Conservation (phyloP, 2,329 filamentous ascomycete species). For the Pseudogymnoascus sp. region DNA sequence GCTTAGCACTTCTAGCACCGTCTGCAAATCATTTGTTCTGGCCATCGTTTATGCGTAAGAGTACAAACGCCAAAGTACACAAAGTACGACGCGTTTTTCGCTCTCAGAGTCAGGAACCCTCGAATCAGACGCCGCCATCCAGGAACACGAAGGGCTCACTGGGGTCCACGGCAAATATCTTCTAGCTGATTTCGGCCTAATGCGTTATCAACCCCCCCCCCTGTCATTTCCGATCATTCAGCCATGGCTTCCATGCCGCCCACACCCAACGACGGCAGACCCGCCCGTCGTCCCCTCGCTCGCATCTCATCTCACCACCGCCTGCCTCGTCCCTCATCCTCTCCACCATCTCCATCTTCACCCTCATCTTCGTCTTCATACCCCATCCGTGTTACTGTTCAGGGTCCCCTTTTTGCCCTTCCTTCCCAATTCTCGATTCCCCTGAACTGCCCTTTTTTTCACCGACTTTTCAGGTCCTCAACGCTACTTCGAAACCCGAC, state of each 20-base stretch:
- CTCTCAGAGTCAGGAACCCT: neutral
- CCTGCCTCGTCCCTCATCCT: neutral
- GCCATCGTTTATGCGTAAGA: neutral
- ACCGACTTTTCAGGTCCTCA: slow-evolving; percentile 2
- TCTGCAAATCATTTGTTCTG: slow-evolving; percentile 6
- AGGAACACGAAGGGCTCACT: slow-evolving; percentile 3
- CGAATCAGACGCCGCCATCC: neutral
- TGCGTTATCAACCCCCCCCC: neutral
- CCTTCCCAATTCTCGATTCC: neutral
- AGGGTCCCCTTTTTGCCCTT: neutral
- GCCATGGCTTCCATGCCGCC: slow-evolving; percentile 6
- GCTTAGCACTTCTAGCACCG: too few relatives aligned
- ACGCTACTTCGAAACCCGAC: slow-evolving; percentile 3
- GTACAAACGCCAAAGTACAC: neutral
- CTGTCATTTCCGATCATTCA: slow-evolving; percentile 5
- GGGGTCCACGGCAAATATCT: slow-evolving; percentile 4
- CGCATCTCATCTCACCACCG: slow-evolving; percentile 2
- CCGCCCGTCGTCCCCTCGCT: neutral
- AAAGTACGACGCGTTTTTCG: neutral
- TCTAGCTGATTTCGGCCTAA: slow-evolving; percentile 1
- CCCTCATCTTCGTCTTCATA: neutral
- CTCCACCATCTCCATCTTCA: neutral
- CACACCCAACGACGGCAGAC: too few relatives aligned
- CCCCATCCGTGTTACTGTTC: neutral
- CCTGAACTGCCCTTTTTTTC: neutral